Base-by-base conservation (phyloP, 164 flowering plant genomes). In the Brasenia schreberi region DNA sequence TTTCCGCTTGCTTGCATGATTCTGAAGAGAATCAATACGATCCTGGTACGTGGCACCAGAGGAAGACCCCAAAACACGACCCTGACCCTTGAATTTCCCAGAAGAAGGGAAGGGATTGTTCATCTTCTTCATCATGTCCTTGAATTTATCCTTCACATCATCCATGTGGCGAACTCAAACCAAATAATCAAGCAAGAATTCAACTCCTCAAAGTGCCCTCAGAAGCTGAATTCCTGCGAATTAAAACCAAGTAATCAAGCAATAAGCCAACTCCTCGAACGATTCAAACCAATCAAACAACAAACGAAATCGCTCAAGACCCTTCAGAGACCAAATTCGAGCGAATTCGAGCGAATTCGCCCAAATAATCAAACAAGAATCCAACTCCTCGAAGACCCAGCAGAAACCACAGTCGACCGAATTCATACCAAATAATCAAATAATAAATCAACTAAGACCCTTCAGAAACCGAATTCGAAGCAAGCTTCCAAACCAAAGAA, bases 41-140 rank as follows among this genome's bases (percentile, higher is more conserved):
- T 56, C 69, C 81, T 0, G 87, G 16, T 49, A 49, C 56, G 56
- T 49, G 56, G 56, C 16, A 61, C 10, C 78, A 0, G 94, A 81
- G 33, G 84, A 76, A 14, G 80, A 76, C 5, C 98, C 98, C 74
- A 92, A 76, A 19, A 88, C 94, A 71, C 96, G 75, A 12, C 94
- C 96, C 68, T 83, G 96, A 73, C 98, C 97, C 70, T 85, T 86
- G 79, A 93, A 93, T 80, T 85, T 90, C 52, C 87, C 88, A 11
- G 94, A 85, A 33, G 92, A 79, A 0, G 95, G 70, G 58, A 83
- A 81, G 0, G 80, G 83, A 23, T 71, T 82, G 77, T 85, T 87
- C 76, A 90, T 87, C 78, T 89, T 90, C 71, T 90, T 93, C 90
- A 90, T 79, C 78, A 93, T 86, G 0, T 85, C 97, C 70, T 90